Percentiles rank a stretch among this genome's conserved stretches.
These are phyloP conservation scores for Scedosporium boydii DNA, from an alignment of 2,329 filamentous ascomycete genomes.

Conservation along the genomic window DNA sequence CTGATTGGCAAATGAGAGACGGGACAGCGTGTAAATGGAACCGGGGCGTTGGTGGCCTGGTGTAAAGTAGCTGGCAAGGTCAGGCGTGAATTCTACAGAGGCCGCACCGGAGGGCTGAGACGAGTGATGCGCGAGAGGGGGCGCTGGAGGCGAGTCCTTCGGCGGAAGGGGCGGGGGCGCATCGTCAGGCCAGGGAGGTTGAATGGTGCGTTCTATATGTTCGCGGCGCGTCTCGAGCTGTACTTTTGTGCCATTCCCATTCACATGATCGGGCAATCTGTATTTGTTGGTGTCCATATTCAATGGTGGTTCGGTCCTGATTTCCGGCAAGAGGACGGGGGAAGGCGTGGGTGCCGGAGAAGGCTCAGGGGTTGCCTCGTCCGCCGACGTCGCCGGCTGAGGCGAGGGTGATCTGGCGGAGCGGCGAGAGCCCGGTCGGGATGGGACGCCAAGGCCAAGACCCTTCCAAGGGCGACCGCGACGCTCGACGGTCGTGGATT, in stretches of 20 bases:
- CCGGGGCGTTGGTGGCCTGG: conserved; percentile 60
- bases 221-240: conserved; percentile 48
- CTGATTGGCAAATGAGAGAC: conserved; percentile 87
- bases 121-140: conserved; percentile 22
- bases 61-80: conserved; percentile 47
- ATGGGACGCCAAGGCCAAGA: conserved; percentile 37
- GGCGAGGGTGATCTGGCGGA: conserved; percentile 1
- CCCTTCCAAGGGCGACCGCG: conserved; percentile 66
- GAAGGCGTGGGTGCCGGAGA: conserved; percentile 13
- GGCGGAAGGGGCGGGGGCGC: conserved; percentile 30
- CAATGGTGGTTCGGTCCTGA: conserved; percentile 36
- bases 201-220: conserved; percentile 42
- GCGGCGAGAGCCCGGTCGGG: conserved; percentile 9
- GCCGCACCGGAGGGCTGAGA: not conserved
- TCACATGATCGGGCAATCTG: conserved; percentile 59
- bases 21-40: conserved; percentile 88
- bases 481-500: conserved; percentile 44
- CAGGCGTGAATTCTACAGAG: conserved; percentile 21
- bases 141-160: conserved; percentile 25
- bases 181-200: conserved; percentile 27
- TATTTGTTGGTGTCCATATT: conserved; percentile 69
- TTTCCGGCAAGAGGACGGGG: conserved; percentile 38
- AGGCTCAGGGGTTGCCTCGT: conserved; percentile 18
- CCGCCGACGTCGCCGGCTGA: conserved; percentile 7
- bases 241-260: conserved; percentile 57